Evolutionary conservation across 768 basidiomycete genomes (phyloP).

Genomic region (Psilocybe sp.): DNA sequence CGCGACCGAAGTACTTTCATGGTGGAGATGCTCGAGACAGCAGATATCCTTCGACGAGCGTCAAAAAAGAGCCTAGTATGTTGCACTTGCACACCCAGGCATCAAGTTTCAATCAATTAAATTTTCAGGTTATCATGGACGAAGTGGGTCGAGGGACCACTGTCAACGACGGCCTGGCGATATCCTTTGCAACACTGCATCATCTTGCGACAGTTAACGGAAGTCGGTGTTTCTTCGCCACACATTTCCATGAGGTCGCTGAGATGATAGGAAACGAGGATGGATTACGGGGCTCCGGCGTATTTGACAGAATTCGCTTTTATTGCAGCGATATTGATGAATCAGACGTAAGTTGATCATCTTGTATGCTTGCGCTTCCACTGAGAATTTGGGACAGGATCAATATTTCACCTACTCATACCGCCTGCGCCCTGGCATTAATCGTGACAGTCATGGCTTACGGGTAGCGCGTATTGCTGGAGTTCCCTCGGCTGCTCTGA

Average conservation of each 20-base stretch:
- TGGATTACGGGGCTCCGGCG: conserved; percentile 36
- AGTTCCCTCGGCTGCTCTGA: conserved; percentile 63
- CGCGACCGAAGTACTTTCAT: conserved; percentile 95
- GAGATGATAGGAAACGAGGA: conserved; percentile 71
- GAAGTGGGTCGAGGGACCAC: conserved; percentile 98
- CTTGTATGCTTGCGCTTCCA: background rate
- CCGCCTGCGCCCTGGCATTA: conserved; percentile 76
- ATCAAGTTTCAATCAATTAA: background rate
- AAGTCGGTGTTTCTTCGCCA: conserved; percentile 91
- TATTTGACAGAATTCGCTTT: conserved; percentile 69
- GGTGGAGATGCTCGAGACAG: conserved; percentile 97
- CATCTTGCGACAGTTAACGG: conserved; percentile 69
- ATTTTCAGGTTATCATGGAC: conserved; percentile 91
- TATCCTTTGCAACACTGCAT: conserved; percentile 89
- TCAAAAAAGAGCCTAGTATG: conserved; percentile 80
- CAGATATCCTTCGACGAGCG: conserved; percentile 83
- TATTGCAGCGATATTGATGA: conserved; percentile 90
- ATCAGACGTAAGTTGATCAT: conserved; percentile 50
- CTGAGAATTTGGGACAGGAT: conserved; percentile 42
- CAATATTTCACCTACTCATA: conserved; percentile 84
- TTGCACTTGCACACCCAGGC: conserved; percentile 3
- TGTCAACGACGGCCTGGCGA: conserved; percentile 86
- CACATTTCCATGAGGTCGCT: conserved; percentile 95
- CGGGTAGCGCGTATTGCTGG: conserved; percentile 89
- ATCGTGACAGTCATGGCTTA: conserved; percentile 86